phyloP scores from a whole-genome alignment of 75 land plant genomes.

The Azolla pinnata region DNA sequence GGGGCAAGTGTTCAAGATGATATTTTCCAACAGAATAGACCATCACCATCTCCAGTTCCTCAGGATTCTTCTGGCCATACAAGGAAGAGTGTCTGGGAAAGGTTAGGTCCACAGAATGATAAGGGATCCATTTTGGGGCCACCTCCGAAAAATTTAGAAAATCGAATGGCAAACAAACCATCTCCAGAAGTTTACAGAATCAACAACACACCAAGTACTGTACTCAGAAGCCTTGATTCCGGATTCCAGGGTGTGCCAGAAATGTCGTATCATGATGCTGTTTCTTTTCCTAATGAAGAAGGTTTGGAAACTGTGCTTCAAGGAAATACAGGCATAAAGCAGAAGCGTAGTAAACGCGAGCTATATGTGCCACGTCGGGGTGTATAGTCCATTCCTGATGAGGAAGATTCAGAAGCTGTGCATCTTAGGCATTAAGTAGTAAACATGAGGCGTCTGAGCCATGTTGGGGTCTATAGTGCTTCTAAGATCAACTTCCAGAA shows the following conservation, averaged over 20 bases:
- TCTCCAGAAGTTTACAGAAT: neutral
- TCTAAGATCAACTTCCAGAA: too few relatives aligned
- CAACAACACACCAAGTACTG: neutral
- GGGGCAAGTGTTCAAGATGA: neutral
- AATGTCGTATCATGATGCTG: neutral
- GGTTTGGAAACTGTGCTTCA: neutral
- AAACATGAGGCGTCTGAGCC: too few relatives aligned
- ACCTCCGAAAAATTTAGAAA: constrained; percentile 3
- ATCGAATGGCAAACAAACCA: neutral
- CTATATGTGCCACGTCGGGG: constrained; percentile 6
- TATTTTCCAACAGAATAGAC: too few relatives aligned
- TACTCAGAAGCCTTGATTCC: neutral
- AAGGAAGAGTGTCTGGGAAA: constrained; percentile 5
- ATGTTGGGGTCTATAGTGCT: too few relatives aligned
- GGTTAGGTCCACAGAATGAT: constrained; percentile 2
- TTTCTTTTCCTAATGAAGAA: neutral
- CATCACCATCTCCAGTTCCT: neutral
- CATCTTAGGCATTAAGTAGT: too few relatives aligned
- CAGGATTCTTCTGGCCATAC: neutral
- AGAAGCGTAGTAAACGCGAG: neutral
- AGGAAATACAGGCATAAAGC: neutral
- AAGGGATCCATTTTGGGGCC: constrained; percentile 3
- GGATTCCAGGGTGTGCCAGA: neutral
- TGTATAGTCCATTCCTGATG: too few relatives aligned
- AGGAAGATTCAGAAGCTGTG: too few relatives aligned